A percentile compares a stretch with the other conserved stretches of the same genome.
Evolutionary conservation across 805 yeast species (phyloP).

Genomic region (Kodamaea laetipori): DNA sequence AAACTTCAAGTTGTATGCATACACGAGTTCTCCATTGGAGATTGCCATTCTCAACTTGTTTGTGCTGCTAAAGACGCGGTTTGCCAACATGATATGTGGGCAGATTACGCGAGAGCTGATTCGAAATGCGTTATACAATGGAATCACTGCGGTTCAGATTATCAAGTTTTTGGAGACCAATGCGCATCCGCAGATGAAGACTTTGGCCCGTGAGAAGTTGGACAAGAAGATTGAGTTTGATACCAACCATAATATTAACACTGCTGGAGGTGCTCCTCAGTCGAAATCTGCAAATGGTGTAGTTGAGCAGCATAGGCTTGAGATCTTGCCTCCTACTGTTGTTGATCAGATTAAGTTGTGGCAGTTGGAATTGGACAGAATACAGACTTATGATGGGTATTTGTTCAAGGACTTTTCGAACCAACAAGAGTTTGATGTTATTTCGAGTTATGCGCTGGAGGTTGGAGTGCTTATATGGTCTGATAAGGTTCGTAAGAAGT

Average conservation of each 20-base stretch:
- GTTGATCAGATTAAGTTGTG: slow-evolving; percentile 93
- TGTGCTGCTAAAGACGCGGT: slow-evolving; percentile 81
- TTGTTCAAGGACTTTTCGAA: slow-evolving; percentile 82
- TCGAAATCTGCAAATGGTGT: slow-evolving; percentile 28
- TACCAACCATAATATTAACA: slow-evolving; percentile 48
- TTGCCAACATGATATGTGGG: slow-evolving; percentile 91
- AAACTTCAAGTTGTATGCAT: slow-evolving; percentile 89
- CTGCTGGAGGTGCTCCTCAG: slow-evolving; percentile 45
- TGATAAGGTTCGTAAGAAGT: slow-evolving; percentile 64
- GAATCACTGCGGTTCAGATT: slow-evolving; percentile 94
- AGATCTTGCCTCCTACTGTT: slow-evolving; percentile 90
- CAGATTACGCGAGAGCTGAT: slow-evolving; percentile 91
- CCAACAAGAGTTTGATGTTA: slow-evolving; percentile 71
- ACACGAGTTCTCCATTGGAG: slow-evolving; percentile 91
- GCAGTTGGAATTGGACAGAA: slow-evolving; percentile 95
- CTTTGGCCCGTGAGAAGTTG: slow-evolving; percentile 66
- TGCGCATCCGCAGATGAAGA: slow-evolving; percentile 90
- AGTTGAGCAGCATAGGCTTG: slow-evolving; percentile 52
- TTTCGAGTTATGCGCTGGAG: slow-evolving; percentile 80
- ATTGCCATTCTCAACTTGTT: slow-evolving; percentile 89
- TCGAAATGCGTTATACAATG: slow-evolving; percentile 77
- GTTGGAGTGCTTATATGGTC: slow-evolving; percentile 92
- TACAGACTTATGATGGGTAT: slow-evolving; percentile 82
- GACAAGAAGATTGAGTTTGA: slow-evolving; percentile 70
- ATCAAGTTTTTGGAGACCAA: slow-evolving; percentile 85